Conservation (phyloP, 352 stramenopile species). For the Globisporangium barbulae region DNA sequence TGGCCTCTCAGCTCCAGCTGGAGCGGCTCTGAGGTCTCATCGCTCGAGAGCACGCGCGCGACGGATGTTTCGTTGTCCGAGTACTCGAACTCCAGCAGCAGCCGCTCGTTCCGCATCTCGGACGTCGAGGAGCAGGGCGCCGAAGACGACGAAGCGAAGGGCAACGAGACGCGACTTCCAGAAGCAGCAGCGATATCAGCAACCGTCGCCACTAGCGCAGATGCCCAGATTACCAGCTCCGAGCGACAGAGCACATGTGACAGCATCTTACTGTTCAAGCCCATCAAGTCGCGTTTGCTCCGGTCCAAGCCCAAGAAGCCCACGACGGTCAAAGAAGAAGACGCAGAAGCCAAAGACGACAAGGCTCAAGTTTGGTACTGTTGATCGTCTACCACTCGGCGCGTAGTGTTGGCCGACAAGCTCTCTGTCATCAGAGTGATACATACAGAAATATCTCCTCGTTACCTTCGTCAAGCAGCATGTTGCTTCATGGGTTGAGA, state of each 20-base stretch:
- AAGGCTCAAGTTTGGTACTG: not conserved
- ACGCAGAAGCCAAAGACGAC: not conserved
- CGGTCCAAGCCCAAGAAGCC: slow-evolving; percentile 1
- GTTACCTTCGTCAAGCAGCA: not conserved
- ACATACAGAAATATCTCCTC: not conserved
- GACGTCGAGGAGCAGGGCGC: not conserved
- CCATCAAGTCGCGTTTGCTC: slow-evolving; percentile 8
- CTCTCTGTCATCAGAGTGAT: not conserved
- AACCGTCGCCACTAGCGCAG: not conserved
- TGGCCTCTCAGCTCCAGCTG: slow-evolving; percentile 10
- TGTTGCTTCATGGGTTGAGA: not conserved
- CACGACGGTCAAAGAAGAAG: not conserved
- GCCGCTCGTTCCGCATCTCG: slow-evolving; percentile 1
- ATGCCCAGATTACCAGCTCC: not conserved
- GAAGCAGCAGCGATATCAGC: not conserved
- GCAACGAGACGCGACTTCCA: not conserved
- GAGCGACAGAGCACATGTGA: not conserved
- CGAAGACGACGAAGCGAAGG: not conserved
- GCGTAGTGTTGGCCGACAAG: not conserved
- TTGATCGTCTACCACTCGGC: not conserved
- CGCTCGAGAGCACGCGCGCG: slow-evolving; percentile 8
- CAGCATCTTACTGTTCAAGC: slow-evolving; percentile 8
- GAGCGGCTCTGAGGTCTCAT: slow-evolving; percentile 12
- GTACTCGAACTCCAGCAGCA: not conserved
- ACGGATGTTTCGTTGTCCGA: slow-evolving; percentile 8